A percentile compares a stretch with the other conserved stretches of the same genome.
Evolutionary conservation across 805 yeast genomes (phyloP).

Genomic region (Candida gorgasii): DNA sequence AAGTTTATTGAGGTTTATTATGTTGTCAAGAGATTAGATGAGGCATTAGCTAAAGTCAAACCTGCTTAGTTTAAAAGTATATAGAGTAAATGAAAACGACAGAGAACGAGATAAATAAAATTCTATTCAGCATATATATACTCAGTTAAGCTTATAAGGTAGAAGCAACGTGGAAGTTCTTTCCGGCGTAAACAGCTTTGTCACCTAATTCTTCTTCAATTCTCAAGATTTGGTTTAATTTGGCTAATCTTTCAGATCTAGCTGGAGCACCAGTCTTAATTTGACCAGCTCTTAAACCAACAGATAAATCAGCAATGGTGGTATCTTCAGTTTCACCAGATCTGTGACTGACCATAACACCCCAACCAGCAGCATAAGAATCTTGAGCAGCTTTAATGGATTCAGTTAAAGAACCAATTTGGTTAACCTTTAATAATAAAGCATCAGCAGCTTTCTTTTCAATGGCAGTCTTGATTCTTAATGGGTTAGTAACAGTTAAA

Average conservation of each 20-base stretch:
- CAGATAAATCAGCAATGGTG: conserved; percentile 95
- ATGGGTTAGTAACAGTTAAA: conserved; percentile 97
- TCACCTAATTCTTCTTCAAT: conserved; percentile 98
- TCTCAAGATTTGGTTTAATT: conserved; percentile 96
- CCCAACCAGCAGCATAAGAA: conserved; percentile 96
- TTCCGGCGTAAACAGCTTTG: conserved; percentile 96
- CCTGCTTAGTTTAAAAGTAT: too few species aligned
- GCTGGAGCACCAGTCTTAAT: conserved; percentile 99
- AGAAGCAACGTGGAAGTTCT: conserved; percentile 68
- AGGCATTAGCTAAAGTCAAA: conserved; percentile 30
- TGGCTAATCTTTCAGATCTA: conserved; percentile 99
- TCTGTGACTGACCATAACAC: conserved; percentile 99
- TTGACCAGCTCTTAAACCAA: conserved; percentile 98
- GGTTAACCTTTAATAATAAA: conserved; percentile 96
- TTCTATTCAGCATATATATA: neutral
- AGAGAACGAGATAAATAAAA: too few species aligned
- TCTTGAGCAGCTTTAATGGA: conserved; percentile 96
- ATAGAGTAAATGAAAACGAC: too few species aligned
- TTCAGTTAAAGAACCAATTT: conserved; percentile 95
- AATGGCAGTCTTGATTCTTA: conserved; percentile 91
- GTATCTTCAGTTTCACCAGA: conserved; percentile 99
- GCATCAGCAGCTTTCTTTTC: conserved; percentile 95
- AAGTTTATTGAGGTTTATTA: conserved; percentile 61
- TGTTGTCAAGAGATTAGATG: conserved; percentile 48
- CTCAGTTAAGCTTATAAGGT: conserved; percentile 32